A percentile compares a stretch with the other conserved stretches of the same genome.
Evolutionary conservation across 768 basidiomycete species (phyloP).

Genomic region (Boletus vinaceobasis): DNA sequence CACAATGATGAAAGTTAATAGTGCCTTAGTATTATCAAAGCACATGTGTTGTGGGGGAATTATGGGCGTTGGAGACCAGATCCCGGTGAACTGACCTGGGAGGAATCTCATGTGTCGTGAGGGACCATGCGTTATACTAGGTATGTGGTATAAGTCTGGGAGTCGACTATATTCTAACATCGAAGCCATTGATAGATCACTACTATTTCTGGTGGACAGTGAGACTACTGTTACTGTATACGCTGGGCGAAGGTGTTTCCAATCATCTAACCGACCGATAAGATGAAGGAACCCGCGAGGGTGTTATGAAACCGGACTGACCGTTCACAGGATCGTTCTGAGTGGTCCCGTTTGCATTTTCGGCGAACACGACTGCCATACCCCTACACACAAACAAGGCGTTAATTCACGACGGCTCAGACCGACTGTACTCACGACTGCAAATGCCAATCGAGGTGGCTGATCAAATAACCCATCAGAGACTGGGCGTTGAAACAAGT

Average conservation of each 20-base stretch:
- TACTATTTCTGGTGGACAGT: not conserved
- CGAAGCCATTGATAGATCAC: no score
- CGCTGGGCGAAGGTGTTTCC: slow-evolving; percentile 17
- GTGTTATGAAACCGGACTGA: not conserved
- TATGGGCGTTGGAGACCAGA: no score
- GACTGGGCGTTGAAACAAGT: not conserved
- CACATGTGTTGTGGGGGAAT: no score
- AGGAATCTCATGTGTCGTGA: no score
- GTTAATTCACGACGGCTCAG: slow-evolving; percentile 31
- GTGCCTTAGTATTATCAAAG: no score
- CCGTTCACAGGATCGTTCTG: slow-evolving; percentile 15
- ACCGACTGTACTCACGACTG: slow-evolving; percentile 9
- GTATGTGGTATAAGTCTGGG: no score
- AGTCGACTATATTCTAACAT: no score
- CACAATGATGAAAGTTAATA: no score
- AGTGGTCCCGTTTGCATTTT: slow-evolving; percentile 27
- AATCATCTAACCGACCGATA: slow-evolving; percentile 7
- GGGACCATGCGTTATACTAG: no score
- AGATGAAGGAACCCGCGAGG: not conserved
- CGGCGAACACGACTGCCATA: slow-evolving; percentile 39
- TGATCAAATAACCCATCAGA: slow-evolving; percentile 5
- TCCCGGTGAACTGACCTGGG: no score
- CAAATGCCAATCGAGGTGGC: slow-evolving; percentile 29
- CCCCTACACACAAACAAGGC: slow-evolving; percentile 39
- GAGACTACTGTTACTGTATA: slow-evolving; percentile 12